Evolutionary conservation across 2,329 filamentous ascomycete species (phyloP).

Genomic region (Zymoseptoria tritici): DNA sequence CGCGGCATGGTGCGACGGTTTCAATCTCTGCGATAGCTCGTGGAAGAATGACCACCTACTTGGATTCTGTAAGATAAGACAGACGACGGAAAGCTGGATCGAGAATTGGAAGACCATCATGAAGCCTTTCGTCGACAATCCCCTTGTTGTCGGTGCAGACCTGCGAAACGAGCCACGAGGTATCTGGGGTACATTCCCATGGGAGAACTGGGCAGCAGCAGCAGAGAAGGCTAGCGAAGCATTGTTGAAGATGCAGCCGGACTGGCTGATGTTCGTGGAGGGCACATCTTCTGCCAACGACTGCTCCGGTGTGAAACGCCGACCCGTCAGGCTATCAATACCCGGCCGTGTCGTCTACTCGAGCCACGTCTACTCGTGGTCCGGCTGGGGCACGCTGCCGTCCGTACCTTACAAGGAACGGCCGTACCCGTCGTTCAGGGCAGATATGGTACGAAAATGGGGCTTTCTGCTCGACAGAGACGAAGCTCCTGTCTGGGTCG

Average conservation of each 20-base stretch:
- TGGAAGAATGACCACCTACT: constrained; percentile 61
- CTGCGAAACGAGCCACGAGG: constrained; percentile 63
- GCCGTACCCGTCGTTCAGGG: constrained; percentile 54
- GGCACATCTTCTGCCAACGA: constrained; percentile 62
- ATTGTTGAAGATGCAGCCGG: constrained; percentile 50
- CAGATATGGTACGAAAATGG: constrained; percentile 59
- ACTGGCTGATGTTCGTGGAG: constrained; percentile 63
- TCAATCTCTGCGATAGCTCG: constrained; percentile 58
- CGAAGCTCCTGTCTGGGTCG: constrained; percentile 59
- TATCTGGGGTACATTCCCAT: constrained; percentile 61
- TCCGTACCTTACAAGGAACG: constrained; percentile 56
- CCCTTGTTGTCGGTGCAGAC: constrained; percentile 58
- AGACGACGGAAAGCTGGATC: constrained; percentile 60
- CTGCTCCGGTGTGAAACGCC: constrained; percentile 42
- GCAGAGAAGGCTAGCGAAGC: constrained; percentile 57
- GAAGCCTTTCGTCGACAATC: constrained; percentile 50
- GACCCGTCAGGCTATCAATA: constrained; percentile 53
- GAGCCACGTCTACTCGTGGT: constrained; percentile 63
- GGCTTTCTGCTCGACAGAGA: constrained; percentile 53
- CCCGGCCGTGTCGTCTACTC: constrained; percentile 56
- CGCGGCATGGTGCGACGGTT: constrained; percentile 62
- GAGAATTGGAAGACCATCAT: constrained; percentile 60
- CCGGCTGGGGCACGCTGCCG: constrained; percentile 48
- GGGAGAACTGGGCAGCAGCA: constrained; percentile 56
- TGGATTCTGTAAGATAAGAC: constrained; percentile 51